phyloP scores from a whole-genome alignment of 2,329 filamentous ascomycete species.

The Xylariaceae sp. region DNA sequence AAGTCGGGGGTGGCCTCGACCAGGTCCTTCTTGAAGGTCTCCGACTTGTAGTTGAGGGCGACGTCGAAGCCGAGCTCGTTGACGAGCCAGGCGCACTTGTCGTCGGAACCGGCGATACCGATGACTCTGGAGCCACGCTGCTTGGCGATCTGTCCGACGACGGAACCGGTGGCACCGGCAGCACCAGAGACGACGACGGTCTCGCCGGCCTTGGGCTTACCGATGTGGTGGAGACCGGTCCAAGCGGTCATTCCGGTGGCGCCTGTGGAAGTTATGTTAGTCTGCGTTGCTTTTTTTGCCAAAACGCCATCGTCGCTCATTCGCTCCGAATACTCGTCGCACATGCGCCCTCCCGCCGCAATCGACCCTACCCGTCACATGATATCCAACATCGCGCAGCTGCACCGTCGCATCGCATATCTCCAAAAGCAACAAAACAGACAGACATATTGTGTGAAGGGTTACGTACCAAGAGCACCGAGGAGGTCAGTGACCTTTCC shows the following conservation, averaged over 20 bases:
- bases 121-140: conserved; percentile 58
- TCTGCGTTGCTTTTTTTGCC: neutral
- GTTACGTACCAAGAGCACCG: conserved; percentile 45
- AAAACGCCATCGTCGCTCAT: too few species aligned
- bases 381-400: neutral
- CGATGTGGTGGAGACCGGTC: conserved; percentile 66
- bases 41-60: conserved; percentile 56
- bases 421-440: neutral
- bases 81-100: conserved; percentile 58
- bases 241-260: conserved; percentile 70
- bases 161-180: conserved; percentile 70
- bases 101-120: conserved; percentile 60
- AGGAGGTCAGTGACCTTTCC: conserved; percentile 53
- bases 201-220: conserved; percentile 61
- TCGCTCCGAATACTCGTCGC: too few species aligned
- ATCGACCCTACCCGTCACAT: neutral
- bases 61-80: conserved; percentile 53
- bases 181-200: conserved; percentile 74
- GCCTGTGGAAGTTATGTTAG: conserved; percentile 31
- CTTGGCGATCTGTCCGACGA: conserved; percentile 75
- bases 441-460: neutral
- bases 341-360: too few species aligned
- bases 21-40: conserved; percentile 48
- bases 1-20: conserved; percentile 47
- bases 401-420: neutral